Base-by-base conservation (phyloP, 495 filamentous ascomycete species). In the Hypoxylon cercidicola region DNA sequence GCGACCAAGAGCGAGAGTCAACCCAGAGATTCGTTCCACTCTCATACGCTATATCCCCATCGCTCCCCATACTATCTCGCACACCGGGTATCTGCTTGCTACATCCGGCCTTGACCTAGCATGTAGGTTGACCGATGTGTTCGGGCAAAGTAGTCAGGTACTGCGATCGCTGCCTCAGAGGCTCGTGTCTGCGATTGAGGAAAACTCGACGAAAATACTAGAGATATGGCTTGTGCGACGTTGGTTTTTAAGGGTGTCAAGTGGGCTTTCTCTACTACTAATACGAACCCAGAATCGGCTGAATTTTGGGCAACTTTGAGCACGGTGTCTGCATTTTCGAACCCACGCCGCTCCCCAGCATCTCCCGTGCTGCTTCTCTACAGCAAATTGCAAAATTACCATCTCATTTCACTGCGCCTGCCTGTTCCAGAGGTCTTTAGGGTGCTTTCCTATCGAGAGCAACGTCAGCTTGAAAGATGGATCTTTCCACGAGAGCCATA, bases 401-500 rank as follows among this genome's bases (percentile, higher is more conserved):
- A 21, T 50, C 32, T 60, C 25, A 12, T 28, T 13, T 45, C 32
- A 13, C 4, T 58, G 25, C 25, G 50, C 12, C 21, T 55, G 20
- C 39, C 49, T 34, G 32, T 44, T 35, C 6, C 21, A 54, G 55
- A 53, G 40, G 3, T 13, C 19, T 16, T 53, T 43, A 45, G 49
- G 15, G 25, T 20, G 13, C 15, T n/a, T 44, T 16, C 23, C 46
- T 37, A 46, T 47, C 8, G 45, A 55, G 40, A 63, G 35, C 16
- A 49, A 52, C 16, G 18, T 19, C 20, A 12, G 32, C 50, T 39
- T 40, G 10, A 20, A 65, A 66, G 43, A 83, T 82, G 79, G 78
- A 81, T 44, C 74, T 83, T 41, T 78, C 64, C 48, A 66, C 71
- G 15, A 64, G 59, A 50, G 69, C 81, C 19, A 76, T 83, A 48